Conservation (phyloP, 2,329 filamentous ascomycete genomes). For the Penicillium brasilianum region DNA sequence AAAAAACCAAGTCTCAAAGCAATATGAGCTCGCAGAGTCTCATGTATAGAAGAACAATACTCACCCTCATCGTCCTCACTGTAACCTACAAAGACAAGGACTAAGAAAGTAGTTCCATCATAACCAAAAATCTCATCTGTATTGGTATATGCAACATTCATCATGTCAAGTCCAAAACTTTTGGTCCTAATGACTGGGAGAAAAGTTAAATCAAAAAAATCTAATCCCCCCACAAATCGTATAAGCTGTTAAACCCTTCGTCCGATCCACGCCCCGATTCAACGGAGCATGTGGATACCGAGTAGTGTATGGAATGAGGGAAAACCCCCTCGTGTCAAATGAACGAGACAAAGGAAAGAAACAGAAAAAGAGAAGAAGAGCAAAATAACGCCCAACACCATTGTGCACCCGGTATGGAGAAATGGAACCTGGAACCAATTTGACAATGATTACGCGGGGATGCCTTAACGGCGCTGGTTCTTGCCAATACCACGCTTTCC, state of each 20-base stretch:
- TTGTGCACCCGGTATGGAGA: conserved; percentile 37
- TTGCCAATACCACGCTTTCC: conserved; percentile 96
- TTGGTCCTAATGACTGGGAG: conserved; percentile 32
- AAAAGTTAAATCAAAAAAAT: conserved; percentile 5
- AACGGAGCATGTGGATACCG: background rate
- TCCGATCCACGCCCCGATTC: conserved; percentile 3
- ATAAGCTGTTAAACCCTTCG: conserved; percentile 23
- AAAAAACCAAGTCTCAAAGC: background rate
- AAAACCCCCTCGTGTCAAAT: conserved; percentile 24
- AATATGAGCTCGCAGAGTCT: background rate
- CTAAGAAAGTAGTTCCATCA: background rate
- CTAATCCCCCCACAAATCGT: conserved; percentile 23
- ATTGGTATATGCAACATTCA: conserved; percentile 36
- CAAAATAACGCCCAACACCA: conserved; percentile 34
- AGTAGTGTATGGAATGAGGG: conserved; percentile 17
- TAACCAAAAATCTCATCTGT: conserved; percentile 25
- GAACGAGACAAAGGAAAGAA: conserved; percentile 19
- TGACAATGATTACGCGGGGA: conserved; percentile 34
- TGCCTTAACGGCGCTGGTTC: conserved; percentile 58
- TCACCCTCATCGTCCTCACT: background rate
- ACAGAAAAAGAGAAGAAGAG: conserved; percentile 12
- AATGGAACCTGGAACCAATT: conserved; percentile 27
- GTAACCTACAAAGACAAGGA: background rate
- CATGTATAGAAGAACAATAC: background rate
- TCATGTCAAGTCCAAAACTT: conserved; percentile 37